Conservation (phyloP, 2,329 filamentous ascomycete genomes). For the Xylaria sp. region DNA sequence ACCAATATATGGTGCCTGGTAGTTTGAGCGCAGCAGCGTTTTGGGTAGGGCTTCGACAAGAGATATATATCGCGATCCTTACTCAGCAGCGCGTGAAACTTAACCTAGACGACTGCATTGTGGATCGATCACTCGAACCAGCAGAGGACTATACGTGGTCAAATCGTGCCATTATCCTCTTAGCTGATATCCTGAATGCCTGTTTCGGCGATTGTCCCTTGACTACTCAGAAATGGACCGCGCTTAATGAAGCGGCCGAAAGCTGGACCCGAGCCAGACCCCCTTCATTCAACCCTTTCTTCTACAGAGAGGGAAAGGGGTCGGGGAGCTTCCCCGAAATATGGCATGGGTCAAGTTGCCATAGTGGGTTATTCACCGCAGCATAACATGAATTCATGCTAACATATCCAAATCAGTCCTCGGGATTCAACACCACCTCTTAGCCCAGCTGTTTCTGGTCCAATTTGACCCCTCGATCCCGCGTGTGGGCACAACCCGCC, state of each 20-base stretch:
- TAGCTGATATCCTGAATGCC: conserved; percentile 71
- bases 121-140: conserved; percentile 60
- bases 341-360: conserved; percentile 66
- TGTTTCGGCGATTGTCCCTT: conserved; percentile 62
- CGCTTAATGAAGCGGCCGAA: conserved; percentile 57
- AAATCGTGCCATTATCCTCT: conserved; percentile 69
- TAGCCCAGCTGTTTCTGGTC: conserved; percentile 66
- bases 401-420: conserved; percentile 55
- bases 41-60: conserved; percentile 67
- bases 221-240: conserved; percentile 53
- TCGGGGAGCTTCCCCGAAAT: conserved; percentile 65
- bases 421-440: conserved; percentile 68
- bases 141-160: conserved; percentile 66
- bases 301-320: conserved; percentile 52
- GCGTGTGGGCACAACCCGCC: conserved; percentile 55
- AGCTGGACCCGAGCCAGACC: conserved; percentile 61
- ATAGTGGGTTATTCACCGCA: conserved; percentile 52
- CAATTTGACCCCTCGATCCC: conserved; percentile 66
- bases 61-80: conserved; percentile 66
- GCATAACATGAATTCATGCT: conserved; percentile 6
- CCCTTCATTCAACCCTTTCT: conserved; percentile 65
- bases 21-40: conserved; percentile 64
- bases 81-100: conserved; percentile 59
- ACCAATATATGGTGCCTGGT: conserved; percentile 54
- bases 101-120: conserved; percentile 60